Base-by-base conservation (phyloP, 78 protist species). In the Polysphondylium violaceum region DNA sequence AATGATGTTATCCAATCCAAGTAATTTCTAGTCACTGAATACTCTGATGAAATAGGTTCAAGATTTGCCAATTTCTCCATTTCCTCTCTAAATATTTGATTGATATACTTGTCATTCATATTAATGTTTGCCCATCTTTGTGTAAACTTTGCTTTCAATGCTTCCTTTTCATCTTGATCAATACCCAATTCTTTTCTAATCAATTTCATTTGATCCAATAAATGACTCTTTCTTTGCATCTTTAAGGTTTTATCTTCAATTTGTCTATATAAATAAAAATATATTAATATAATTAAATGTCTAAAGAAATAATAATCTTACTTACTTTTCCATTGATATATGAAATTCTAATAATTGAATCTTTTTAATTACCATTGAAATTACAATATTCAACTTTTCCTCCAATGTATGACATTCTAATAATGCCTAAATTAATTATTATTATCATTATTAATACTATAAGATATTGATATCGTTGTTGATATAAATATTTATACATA, bases 1-100 rank as follows among this genome's bases (percentile, higher is more conserved):
- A 98, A 72, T 2, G 36, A 5, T 2, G 98, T 96, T 17, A 97
- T 69, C 99, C 99, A 97, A 76, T 98, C 99, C 58, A 98, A 95
- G 63, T 98, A 98, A 77, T 94, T 97, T 50, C 99, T 94, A 12
- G 98, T 81, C n/a, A 94, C 88, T 69, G 43, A 74, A 53, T 91
- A 97, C 56, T 98, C 99, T 17, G 94, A 59, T n/a, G 97, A 93
- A 2, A 79, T 21, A 33, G 81, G 23, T 27, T 98, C 94, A 36
- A 47, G 50, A 3, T 79, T 29, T 11, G 89, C 6, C 3, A 88
- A 50, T n/a, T 55, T 60, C 14, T 61, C 87, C 86, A 88, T 88
- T 40, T 88, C 94, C 61, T 88, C 94, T 19, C 76, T 61, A 47
- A 76, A 78, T 12, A 55, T 78, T 19, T 73, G 74, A 35, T 59